These are phyloP conservation scores for Penstemon newberryi DNA, from an alignment of 257 asterid species.

Conservation along the genomic window DNA sequence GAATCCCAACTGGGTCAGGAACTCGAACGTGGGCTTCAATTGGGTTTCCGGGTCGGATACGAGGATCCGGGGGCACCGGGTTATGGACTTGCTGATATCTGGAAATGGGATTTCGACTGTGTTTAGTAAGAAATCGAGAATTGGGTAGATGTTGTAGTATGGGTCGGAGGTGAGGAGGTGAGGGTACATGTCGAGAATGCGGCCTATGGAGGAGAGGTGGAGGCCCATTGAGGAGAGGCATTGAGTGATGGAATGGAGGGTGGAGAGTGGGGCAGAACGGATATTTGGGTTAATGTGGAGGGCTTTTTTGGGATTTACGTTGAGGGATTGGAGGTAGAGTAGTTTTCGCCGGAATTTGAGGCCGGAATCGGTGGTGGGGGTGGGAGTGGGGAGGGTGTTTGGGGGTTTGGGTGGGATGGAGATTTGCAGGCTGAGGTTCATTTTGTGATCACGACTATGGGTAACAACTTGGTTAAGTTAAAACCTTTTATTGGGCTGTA, in stretches of 20 bases:
- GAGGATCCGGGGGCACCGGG: constrained; percentile 72
- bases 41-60: constrained; percentile 53
- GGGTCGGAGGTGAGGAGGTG: constrained; percentile 77
- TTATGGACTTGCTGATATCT: constrained; percentile 51
- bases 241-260: constrained; percentile 52
- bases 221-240: constrained; percentile 82
- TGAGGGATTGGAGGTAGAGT: constrained; percentile 53
- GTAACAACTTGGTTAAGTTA: too few relatives aligned
- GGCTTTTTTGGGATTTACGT: constrained; percentile 57
- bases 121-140: constrained; percentile 62
- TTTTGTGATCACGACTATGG: constrained; percentile 6
- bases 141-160: constrained; percentile 54
- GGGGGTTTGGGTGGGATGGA: constrained; percentile 29
- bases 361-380: constrained; percentile 51
- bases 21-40: constrained; percentile 60
- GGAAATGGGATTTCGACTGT: constrained; percentile 55
- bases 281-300: constrained; percentile 63
- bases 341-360: constrained; percentile 59
- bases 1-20: constrained; percentile 63
- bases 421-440: constrained; percentile 48
- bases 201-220: constrained; percentile 54
- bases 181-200: constrained; percentile 84
- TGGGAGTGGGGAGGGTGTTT: constrained; percentile 12
- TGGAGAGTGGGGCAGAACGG: constrained; percentile 62
- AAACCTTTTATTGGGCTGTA: too few relatives aligned